These are phyloP conservation scores for Croton laevigatus DNA, from an alignment of 441 rosid genomes.

Conservation along the genomic window DNA sequence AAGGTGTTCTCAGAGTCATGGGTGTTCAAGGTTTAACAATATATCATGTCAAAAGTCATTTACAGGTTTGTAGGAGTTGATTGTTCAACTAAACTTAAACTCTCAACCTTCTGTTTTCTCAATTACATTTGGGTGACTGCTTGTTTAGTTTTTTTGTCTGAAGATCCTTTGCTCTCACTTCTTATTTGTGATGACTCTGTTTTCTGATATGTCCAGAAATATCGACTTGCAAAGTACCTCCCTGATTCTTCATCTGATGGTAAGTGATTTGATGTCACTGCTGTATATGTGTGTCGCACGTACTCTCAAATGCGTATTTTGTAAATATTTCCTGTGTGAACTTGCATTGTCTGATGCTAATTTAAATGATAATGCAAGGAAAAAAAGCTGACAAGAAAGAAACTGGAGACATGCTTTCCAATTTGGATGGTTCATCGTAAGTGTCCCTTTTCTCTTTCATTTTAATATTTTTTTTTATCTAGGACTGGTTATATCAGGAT, in stretches of 20 bases:
- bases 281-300: constrained; percentile 14
- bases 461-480: constrained; percentile 9
- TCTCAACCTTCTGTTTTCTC: background rate
- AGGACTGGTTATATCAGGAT: background rate
- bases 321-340: background rate
- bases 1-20: constrained; percentile 98
- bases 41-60: constrained; percentile 97
- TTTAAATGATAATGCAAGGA: constrained; percentile 47
- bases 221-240: constrained; percentile 93
- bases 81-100: background rate
- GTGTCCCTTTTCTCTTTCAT: constrained; percentile 22
- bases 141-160: background rate
- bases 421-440: constrained; percentile 91
- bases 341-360: constrained; percentile 20
- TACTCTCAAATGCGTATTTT: background rate
- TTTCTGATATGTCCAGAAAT: constrained; percentile 60
- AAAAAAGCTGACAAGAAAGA: constrained; percentile 90
- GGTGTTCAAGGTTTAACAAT: constrained; percentile 96
- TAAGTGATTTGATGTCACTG: constrained; percentile 31
- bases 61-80: constrained; percentile 54
- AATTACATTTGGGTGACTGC: background rate
- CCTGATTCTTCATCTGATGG: constrained; percentile 96
- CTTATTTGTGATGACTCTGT: constrained; percentile 17
- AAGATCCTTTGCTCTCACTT: constrained; percentile 13
- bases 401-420: constrained; percentile 80